phyloP scores from a whole-genome alignment of 257 asterid species.

The Marsdenia floribunda region DNA sequence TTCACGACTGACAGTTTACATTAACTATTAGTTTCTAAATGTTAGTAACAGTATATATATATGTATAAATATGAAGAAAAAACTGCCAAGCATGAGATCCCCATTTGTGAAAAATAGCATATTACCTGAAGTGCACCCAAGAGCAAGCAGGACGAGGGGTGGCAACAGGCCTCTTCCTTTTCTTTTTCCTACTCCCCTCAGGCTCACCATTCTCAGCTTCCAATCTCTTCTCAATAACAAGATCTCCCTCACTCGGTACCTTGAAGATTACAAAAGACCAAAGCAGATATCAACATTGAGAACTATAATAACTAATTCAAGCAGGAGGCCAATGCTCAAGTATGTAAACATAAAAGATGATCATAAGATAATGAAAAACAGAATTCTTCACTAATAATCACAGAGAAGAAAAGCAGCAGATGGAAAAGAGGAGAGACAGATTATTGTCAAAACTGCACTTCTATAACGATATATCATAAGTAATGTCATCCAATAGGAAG shows the following conservation, averaged over 20 bases:
- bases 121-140: constrained; percentile 97
- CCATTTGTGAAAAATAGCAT: constrained; percentile 1
- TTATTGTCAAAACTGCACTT: neutral
- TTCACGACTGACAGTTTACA: constrained; percentile 60
- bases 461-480: neutral
- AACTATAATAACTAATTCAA: neutral
- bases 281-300: neutral
- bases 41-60: neutral
- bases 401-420: neutral
- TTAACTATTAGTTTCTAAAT: constrained; percentile 18
- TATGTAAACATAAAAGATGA: neutral
- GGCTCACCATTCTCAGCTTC: constrained; percentile 57
- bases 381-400: neutral
- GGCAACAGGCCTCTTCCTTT: constrained; percentile 69
- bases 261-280: constrained; percentile 19
- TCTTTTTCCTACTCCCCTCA: constrained; percentile 70
- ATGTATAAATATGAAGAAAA: neutral
- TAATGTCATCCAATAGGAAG: neutral
- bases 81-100: neutral
- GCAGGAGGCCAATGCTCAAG: neutral
- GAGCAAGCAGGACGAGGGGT: constrained; percentile 94
- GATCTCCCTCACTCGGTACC: constrained; percentile 59
- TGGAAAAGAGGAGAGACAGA: neutral
- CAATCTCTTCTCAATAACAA: constrained; percentile 46
- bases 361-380: neutral